Conservation (phyloP, 345 rosid genomes). For the Citrus maxima region DNA sequence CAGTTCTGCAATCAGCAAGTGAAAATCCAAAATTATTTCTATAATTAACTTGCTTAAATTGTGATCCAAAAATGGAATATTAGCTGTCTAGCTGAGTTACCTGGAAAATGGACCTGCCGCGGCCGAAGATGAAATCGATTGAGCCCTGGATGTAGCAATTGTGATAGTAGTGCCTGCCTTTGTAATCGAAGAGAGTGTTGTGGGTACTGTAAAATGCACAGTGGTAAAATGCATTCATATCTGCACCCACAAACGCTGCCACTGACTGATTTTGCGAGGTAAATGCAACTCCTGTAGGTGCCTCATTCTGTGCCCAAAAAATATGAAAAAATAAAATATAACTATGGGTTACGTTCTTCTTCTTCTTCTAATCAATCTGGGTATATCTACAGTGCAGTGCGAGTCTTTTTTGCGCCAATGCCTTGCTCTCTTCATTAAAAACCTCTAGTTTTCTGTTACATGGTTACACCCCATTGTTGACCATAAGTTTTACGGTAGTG, state of each 20-base stretch:
- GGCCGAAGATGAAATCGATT: conserved; percentile 92
- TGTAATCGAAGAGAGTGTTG: conserved; percentile 89
- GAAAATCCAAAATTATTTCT: background rate
- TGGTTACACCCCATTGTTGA: no score
- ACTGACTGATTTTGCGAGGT: conserved; percentile 96
- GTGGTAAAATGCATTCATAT: conserved; percentile 79
- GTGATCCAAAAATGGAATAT: background rate
- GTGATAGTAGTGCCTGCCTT: conserved; percentile 87
- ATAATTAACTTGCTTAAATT: background rate
- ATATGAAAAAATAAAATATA: no score
- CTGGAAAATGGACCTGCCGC: conserved; percentile 65
- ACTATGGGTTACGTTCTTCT: no score
- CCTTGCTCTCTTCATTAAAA: no score
- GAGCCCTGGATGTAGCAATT: conserved; percentile 89
- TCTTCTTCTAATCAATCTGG: no score
- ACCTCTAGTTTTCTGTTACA: no score
- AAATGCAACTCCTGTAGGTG: conserved; percentile 81
- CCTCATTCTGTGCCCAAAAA: conserved; percentile 58
- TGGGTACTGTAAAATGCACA: conserved; percentile 88
- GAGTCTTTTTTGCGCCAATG: no score
- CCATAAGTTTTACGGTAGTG: no score
- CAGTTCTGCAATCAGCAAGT: conserved; percentile 46
- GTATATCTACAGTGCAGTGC: no score
- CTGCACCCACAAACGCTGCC: conserved; percentile 80
- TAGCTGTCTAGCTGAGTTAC: conserved; percentile 24